phyloP scores from a whole-genome alignment of 768 basidiomycete genomes.

The Leucosporidium scottii region DNA sequence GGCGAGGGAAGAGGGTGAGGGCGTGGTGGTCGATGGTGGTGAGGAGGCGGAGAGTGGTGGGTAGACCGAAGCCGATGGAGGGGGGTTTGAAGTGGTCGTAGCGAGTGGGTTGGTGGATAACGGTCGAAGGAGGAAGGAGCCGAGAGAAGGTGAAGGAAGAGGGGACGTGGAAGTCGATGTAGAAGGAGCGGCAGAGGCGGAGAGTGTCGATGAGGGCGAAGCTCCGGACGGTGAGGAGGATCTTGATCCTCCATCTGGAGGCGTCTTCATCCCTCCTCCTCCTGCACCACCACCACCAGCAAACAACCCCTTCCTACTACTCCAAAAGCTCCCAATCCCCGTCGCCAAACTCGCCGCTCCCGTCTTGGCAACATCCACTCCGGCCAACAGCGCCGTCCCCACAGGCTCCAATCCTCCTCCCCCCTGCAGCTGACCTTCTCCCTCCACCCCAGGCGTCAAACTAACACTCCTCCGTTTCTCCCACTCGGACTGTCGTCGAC shows the following conservation, averaged over 20 bases:
- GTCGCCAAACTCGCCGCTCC: conserved; percentile 30
- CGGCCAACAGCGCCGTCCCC: conserved; percentile 12
- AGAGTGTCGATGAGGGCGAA: not conserved
- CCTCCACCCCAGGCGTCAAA: not conserved
- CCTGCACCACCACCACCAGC: not conserved
- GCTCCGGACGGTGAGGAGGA: not conserved
- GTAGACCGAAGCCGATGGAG: not conserved
- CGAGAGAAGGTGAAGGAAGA: not conserved
- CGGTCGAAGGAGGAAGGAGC: conserved; percentile 3
- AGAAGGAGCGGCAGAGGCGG: not conserved
- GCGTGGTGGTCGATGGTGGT: not conserved
- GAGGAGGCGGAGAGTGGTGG: no score
- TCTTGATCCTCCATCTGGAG: not conserved
- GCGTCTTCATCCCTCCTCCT: not conserved
- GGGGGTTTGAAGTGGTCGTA: not conserved
- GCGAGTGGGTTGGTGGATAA: not conserved
- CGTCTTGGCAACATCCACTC: conserved; percentile 29
- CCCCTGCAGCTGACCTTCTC: not conserved
- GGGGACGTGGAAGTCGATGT: not conserved
- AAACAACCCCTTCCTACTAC: conserved; percentile 1
- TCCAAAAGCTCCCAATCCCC: conserved; percentile 13
- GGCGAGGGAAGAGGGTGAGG: not conserved
- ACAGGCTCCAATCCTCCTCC: not conserved
- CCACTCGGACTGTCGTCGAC: conserved; percentile 24
- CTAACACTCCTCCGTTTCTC: no score